Base-by-base conservation (phyloP, 768 basidiomycete species). In the Cytidiella melzeri region DNA sequence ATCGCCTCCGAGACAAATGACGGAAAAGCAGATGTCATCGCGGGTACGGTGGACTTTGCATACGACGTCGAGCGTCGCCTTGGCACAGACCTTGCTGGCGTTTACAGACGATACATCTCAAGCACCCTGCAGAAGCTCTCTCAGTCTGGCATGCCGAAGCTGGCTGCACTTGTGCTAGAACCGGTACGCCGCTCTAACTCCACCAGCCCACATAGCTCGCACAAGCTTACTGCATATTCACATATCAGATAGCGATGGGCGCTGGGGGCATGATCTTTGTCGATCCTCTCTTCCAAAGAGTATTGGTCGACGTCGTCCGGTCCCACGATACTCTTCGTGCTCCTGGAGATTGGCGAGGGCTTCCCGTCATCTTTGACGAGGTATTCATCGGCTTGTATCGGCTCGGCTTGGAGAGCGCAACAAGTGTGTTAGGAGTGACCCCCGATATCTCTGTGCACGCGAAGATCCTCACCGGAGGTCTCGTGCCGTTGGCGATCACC, bases 231-330 rank as follows among this genome's bases (percentile, higher is more conserved):
- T 9, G 24, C 19, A 3, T 27, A n/a, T n/a, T n/a, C n/a, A n/a
- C n/a, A n/a, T n/a, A 20, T 25, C 30, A 53, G 52, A 74, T 94
- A 20, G 78, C 93, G 21, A 87, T 98, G 78, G 95, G 95, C 12
- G 93, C 95, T 0, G 95, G 91, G 0, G 95, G 95, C 0, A 97
- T 97, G 95, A 73, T 92, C 25, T 97, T 97, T 60, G 91, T 97
- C 21, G 95, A 98, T 62, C 95, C 95, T 7, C 81, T 98, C 38
- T 97, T 95, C 75, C 95, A 98, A 64, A 79, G 90, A 23, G 72
- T 92, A 25, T 65, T 98, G 55, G 70, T 97, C 36, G 92, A 96
- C 57, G 76, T 81, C 2, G 87, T 90, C 4, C 83, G 95, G 50
- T 56, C 70, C 11, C 64, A 68, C 12, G 45, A 63, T 4, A 54